Evolutionary conservation across 495 filamentous ascomycete genomes (phyloP), one percentile per base, ranked within the genome.

Genomic region (Xylaria flabelliformis): DNA sequence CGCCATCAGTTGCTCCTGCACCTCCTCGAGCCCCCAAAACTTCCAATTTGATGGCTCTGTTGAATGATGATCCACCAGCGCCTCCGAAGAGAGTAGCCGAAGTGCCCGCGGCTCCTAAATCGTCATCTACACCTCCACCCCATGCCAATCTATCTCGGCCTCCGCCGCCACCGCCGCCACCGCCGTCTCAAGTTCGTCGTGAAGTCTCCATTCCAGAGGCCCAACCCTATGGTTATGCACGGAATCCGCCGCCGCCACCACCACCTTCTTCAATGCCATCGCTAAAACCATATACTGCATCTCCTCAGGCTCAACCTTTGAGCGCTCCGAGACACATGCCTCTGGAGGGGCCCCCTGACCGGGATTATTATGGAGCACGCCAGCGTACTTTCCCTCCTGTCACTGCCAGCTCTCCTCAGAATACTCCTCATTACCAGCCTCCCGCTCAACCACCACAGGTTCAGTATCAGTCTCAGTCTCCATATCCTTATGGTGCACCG

Each of bases 21-120:
- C 71, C 81, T 2, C 50, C 81, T 32, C 81, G 80, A 17, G 77
- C 81, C 3, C 74, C 81, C n/a, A 85, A 85, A 72, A 83, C 79
- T 6, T 85, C 83, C 63, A 86, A 73, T n/a, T 72, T 86, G 65
- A 84, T 85, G 80, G 81, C 83, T n/a, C 74, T 86, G 59, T 75
- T 86, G 26, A 86, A 86, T 72, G 82, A 85, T 51, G 85, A 85
- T 29, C 79, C 80, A n/a, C 80, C 83, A 13, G 77, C 83, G 13
- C 70, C 79, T 64, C 74, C 77, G 13, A 85, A 85, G 76, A 78
- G 85, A 64, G 73, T 85, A 32, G 61, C 55, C 62, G 84, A 87
- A 24, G 76, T 85, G 13, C 71, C 82, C 41, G 66, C 69, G 10
- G 44, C 74, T n/a, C 56, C 75, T 24, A 83, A 83, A 71, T 63